Percentiles rank a stretch among this genome's conserved stretches.
Evolutionary conservation across 768 basidiomycete genomes (phyloP).

Genomic region (Tylopilus plumbeoviolaceoides): DNA sequence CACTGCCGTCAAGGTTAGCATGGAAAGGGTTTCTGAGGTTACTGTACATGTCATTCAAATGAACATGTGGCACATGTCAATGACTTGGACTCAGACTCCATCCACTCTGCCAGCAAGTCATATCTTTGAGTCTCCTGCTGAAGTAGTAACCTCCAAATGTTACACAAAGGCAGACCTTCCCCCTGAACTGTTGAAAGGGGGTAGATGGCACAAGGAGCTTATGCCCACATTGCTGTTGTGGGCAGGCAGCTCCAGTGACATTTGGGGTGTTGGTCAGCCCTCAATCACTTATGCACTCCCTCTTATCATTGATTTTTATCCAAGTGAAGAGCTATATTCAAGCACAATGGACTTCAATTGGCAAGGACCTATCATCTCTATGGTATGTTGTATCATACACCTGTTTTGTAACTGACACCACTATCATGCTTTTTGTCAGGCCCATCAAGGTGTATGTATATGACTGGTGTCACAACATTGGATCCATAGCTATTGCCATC

Average conservation of each 20-base stretch:
- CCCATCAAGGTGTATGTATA: conserved; percentile 5
- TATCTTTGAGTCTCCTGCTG: too few species aligned
- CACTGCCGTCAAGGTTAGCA: too few species aligned
- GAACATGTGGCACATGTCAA: too few species aligned
- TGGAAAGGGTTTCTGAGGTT: too few species aligned
- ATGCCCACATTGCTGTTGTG: background rate
- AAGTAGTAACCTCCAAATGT: too few species aligned
- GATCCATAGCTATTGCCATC: background rate
- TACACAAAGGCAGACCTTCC: background rate
- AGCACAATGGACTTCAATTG: background rate
- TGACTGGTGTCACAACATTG: background rate
- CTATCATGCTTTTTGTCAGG: background rate
- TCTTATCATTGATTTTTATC: background rate
- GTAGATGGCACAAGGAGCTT: background rate
- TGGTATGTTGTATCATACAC: background rate
- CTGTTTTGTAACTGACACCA: too few species aligned
- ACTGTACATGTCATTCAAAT: too few species aligned
- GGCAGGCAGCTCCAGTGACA: background rate
- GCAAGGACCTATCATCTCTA: background rate
- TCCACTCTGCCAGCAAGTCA: too few species aligned
- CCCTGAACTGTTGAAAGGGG: background rate
- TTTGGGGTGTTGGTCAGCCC: background rate
- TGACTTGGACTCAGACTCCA: too few species aligned
- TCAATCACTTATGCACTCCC: background rate
- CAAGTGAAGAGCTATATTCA: background rate